These are phyloP conservation scores for Mrakia hoshinonis DNA, from an alignment of 768 basidiomycete species.

Conservation along the genomic window DNA sequence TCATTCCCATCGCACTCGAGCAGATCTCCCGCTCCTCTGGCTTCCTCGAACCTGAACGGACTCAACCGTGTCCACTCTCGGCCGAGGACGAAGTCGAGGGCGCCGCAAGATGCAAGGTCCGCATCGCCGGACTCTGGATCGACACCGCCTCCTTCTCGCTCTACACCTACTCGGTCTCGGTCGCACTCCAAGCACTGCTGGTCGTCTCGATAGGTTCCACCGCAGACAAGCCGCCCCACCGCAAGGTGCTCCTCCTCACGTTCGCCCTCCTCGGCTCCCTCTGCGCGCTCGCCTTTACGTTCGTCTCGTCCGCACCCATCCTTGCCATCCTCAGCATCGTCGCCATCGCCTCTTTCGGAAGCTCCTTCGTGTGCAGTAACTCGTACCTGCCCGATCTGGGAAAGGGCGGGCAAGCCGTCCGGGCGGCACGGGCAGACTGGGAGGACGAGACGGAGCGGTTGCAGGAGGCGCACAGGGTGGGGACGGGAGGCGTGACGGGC, in stretches of 20 bases:
- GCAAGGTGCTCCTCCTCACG: slow-evolving; percentile 65
- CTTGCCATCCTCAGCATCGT: slow-evolving; percentile 61
- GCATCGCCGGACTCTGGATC: slow-evolving; percentile 73
- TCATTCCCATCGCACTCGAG: slow-evolving; percentile 49
- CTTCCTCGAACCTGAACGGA: slow-evolving; percentile 57
- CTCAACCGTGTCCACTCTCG: slow-evolving; percentile 48
- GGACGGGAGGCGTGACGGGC: background rate
- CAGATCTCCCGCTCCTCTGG: slow-evolving; percentile 3
- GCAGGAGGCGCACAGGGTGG: background rate
- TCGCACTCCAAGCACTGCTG: slow-evolving; percentile 80
- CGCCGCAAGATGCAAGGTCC: slow-evolving; percentile 62
- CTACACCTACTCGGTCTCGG: slow-evolving; percentile 78
- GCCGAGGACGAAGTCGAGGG: slow-evolving; percentile 35
- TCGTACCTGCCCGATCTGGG: slow-evolving; percentile 73
- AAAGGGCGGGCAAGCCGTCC: slow-evolving; percentile 48
- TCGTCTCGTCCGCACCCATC: slow-evolving; percentile 48
- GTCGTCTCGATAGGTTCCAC: slow-evolving; percentile 90
- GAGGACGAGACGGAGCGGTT: slow-evolving; percentile 20
- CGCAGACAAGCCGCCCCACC: slow-evolving; percentile 69
- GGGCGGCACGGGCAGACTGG: slow-evolving; percentile 22
- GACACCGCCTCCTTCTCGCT: slow-evolving; percentile 51
- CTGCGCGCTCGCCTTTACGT: slow-evolving; percentile 59
- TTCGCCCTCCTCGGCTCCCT: slow-evolving; percentile 67
- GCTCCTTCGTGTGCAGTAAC: slow-evolving; percentile 80
- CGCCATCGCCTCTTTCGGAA: slow-evolving; percentile 80